Conservation (phyloP, 305 asterid genomes). For the Solanum hybrid region DNA sequence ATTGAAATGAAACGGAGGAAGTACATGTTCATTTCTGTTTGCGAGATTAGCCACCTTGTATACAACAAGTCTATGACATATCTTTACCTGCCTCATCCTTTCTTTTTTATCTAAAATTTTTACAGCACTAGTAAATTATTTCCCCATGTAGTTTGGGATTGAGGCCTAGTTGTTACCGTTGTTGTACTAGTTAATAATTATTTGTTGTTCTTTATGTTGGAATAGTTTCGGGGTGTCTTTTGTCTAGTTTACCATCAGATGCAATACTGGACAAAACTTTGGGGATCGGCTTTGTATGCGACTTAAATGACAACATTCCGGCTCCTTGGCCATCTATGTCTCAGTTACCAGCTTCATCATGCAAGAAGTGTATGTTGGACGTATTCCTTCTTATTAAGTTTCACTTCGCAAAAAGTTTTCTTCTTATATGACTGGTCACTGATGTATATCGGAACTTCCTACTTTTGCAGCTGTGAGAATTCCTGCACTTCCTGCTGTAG, state of each 20-base stretch:
- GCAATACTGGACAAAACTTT: slow-evolving; percentile 57
- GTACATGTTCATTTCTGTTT: not conserved
- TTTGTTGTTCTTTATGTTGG: slow-evolving; percentile 2
- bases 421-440: not conserved
- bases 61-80: not conserved
- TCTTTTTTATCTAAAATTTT: not conserved
- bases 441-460: not conserved
- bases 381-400: not conserved
- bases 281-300: slow-evolving; percentile 86
- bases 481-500: slow-evolving; percentile 99
- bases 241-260: slow-evolving; percentile 93
- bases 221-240: slow-evolving; percentile 84
- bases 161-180: not conserved
- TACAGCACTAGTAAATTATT: slow-evolving; percentile 2
- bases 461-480: slow-evolving; percentile 61
- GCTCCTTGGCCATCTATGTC: slow-evolving; percentile 91
- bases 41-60: not conserved
- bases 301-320: slow-evolving; percentile 90
- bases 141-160: not conserved
- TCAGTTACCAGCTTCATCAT: slow-evolving; percentile 62
- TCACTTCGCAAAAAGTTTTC: not conserved
- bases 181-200: not conserved
- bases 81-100: not conserved
- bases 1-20: not conserved
- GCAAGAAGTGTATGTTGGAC: slow-evolving; percentile 66